phyloP scores from a whole-genome alignment of 164 flowering plant species.

The Vitis vinifera region DNA sequence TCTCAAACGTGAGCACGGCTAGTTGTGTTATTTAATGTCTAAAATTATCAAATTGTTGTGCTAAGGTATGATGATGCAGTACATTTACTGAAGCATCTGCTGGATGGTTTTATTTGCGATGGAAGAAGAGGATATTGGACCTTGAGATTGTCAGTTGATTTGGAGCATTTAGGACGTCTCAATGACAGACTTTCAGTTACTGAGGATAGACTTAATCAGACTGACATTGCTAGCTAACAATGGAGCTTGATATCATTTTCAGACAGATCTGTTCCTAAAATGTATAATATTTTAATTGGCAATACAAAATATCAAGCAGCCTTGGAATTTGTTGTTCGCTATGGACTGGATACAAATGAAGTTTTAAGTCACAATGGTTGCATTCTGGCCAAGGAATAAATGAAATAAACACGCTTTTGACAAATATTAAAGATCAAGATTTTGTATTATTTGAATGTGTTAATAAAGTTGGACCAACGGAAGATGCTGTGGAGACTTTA shows the following conservation, averaged over 20 bases:
- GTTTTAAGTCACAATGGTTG: slow-evolving; percentile 85
- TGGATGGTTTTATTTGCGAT: slow-evolving; percentile 35
- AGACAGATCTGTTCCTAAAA: slow-evolving; percentile 57
- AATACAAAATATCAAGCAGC: slow-evolving; percentile 63
- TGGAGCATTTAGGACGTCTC: slow-evolving; percentile 72
- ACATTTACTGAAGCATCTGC: slow-evolving; percentile 50
- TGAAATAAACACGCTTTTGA: slow-evolving; percentile 56
- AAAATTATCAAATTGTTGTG: not conserved
- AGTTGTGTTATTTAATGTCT: not conserved
- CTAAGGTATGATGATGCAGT: slow-evolving; percentile 78
- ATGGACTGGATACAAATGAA: slow-evolving; percentile 77
- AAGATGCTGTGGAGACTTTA: no score
- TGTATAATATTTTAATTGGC: slow-evolving; percentile 64
- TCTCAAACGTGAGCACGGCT: slow-evolving; percentile 53
- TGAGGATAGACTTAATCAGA: slow-evolving; percentile 31
- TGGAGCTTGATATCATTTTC: no score
- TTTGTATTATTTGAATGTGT: slow-evolving; percentile 69
- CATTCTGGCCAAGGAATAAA: slow-evolving; percentile 52
- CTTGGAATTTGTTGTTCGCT: slow-evolving; percentile 59
- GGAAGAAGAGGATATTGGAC: slow-evolving; percentile 19
- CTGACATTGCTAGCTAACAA: no score
- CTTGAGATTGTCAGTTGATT: slow-evolving; percentile 74
- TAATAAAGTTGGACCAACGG: no score
- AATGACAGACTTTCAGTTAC: slow-evolving; percentile 86
- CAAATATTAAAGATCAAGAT: slow-evolving; percentile 65